These are phyloP conservation scores for Hypoxylon sp. DNA, from an alignment of 2,329 filamentous ascomycete species.

Conservation along the genomic window DNA sequence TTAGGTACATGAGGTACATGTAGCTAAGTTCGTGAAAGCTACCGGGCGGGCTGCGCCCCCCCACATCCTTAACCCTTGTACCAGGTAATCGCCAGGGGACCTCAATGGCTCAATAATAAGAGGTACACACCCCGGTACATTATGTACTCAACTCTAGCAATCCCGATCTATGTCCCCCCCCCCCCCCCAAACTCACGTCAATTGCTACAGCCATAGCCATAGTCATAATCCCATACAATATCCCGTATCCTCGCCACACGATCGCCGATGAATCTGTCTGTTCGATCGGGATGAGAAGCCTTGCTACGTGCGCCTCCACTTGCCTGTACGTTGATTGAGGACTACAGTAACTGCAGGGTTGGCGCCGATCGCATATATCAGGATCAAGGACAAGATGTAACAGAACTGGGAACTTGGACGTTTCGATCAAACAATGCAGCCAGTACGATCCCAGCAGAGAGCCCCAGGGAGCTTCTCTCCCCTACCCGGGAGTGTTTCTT, in stretches of 20 bases:
- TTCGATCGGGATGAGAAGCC: slow-evolving; percentile 8
- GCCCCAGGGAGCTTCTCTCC: slow-evolving; percentile 68
- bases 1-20: no score
- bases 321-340: slow-evolving; percentile 16
- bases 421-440: slow-evolving; percentile 52
- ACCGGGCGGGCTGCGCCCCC: neutral
- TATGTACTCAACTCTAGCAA: no score
- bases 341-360: slow-evolving; percentile 20
- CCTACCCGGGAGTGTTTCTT: slow-evolving; percentile 57
- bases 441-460: slow-evolving; percentile 52
- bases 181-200: neutral
- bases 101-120: no score
- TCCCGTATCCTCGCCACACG: slow-evolving; percentile 8
- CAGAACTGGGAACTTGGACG: slow-evolving; percentile 33
- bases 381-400: slow-evolving; percentile 47
- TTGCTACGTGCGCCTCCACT: slow-evolving; percentile 5
- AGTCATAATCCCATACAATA: neutral
- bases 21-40: neutral
- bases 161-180: neutral
- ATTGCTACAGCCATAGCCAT: neutral
- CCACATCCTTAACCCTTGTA: neutral
- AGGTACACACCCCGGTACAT: no score
- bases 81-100: no score
- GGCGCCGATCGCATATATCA: slow-evolving; percentile 31
- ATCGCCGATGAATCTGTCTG: slow-evolving; percentile 14